Evolutionary conservation across 169 alveolate species (phyloP), one percentile per base, ranked within the genome.

Genomic region (Plasmodium billcollinsi): DNA sequence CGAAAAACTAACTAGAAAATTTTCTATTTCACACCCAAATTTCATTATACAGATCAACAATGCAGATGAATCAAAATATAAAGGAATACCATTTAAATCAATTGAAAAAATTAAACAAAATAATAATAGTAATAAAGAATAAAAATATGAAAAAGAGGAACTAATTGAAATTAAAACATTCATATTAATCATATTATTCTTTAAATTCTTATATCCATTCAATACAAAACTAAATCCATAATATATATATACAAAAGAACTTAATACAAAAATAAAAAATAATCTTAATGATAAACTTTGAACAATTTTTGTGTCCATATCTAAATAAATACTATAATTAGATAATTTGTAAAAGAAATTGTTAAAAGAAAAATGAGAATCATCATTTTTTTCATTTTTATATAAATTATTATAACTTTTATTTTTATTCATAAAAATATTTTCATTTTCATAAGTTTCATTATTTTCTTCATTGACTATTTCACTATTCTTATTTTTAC

Each of bases 1-100:
- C 12, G 90, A 52, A 80, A 80, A 80, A 18, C 80, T 50, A 3
- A 80, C 83, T 56, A 80, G 21, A 67, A 66, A 80, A 47, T 66
- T 67, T 8, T 80, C 90, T 18, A 80, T 69, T 80, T 80, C 90
- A 72, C 29, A 80, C 8, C 90, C 90, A 20, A 80, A 45, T 67
- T 62, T 80, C 80, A 80, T 52, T 24, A 80, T 80, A 52, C 90
- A 80, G 54, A 80, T 80, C 58, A 80, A 52, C 47, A 80, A 56
- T 18, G 90, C 90, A 1, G 90, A 67, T n/a, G 90, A 67, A 45
- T 80, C 90, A 59, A 80, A 80, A 71, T 80, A 80, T 26, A 80
- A 62, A 3, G 90, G 83, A 52, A 80, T 80, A 11, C 83, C 73
- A 6, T 69, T 80, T 62, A 67, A 3, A 43, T 80, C 83, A 14